These are phyloP conservation scores for Blastomyces emzantsi DNA, from an alignment of 2,329 filamentous ascomycete species.

Conservation along the genomic window DNA sequence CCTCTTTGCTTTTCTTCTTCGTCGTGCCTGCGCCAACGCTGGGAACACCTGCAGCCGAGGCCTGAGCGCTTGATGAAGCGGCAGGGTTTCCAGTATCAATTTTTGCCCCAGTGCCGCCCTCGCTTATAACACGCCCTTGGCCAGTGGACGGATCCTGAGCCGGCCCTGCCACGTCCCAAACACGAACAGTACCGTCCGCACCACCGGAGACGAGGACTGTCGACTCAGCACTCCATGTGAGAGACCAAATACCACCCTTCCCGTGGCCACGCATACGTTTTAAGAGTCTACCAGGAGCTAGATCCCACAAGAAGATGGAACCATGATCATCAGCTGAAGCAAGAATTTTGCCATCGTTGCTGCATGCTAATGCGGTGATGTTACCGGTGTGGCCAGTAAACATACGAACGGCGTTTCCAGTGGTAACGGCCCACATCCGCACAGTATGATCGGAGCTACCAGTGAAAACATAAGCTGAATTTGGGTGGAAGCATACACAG, in stretches of 20 bases:
- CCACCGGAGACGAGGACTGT: slow-evolving; percentile 83
- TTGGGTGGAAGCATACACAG: slow-evolving; percentile 85
- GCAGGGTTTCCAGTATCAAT: slow-evolving; percentile 45
- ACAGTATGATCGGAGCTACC: slow-evolving; percentile 89
- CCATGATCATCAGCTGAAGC: slow-evolving; percentile 83
- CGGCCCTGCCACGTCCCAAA: slow-evolving; percentile 82
- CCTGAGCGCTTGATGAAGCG: slow-evolving; percentile 31
- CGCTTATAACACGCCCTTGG: slow-evolving; percentile 45
- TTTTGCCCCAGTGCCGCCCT: slow-evolving; percentile 42
- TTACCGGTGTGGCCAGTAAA: slow-evolving; percentile 88
- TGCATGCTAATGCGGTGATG: slow-evolving; percentile 74
- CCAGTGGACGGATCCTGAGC: slow-evolving; percentile 51
- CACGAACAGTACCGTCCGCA: slow-evolving; percentile 81
- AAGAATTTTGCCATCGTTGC: slow-evolving; percentile 80
- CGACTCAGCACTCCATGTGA: slow-evolving; percentile 90
- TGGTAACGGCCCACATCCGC: slow-evolving; percentile 93
- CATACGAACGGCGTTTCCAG: slow-evolving; percentile 77
- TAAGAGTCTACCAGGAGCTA: slow-evolving; percentile 72
- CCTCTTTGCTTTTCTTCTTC: slow-evolving; percentile 78
- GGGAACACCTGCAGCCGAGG: slow-evolving; percentile 39
- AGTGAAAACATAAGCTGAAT: slow-evolving; percentile 88
- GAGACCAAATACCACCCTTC: slow-evolving; percentile 85
- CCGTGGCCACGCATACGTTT: slow-evolving; percentile 93
- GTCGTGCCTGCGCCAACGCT: slow-evolving; percentile 23
- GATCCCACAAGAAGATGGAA: slow-evolving; percentile 89